phyloP scores from a whole-genome alignment of 768 basidiomycete genomes.

The Hysterangium stoloniferum region DNA sequence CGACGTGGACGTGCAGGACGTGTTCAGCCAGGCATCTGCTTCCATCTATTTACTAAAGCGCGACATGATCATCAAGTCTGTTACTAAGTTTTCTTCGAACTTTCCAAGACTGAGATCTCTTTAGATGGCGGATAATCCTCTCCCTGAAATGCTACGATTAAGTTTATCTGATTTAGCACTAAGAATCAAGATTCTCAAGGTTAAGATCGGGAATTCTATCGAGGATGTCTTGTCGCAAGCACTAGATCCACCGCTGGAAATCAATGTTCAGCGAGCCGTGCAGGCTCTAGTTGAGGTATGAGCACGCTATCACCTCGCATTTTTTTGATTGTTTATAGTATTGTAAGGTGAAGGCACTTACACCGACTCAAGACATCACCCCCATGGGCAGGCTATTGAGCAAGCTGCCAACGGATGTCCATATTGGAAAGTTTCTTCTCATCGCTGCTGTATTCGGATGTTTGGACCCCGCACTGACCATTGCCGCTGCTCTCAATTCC shows the following conservation, averaged over 20 bases:
- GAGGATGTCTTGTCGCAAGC: constrained; percentile 86
- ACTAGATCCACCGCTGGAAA: constrained; percentile 77
- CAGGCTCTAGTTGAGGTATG: constrained; percentile 80
- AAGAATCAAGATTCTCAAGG: constrained; percentile 89
- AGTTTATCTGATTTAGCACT: constrained; percentile 88
- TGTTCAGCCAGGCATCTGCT: constrained; percentile 82
- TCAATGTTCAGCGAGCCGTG: constrained; percentile 88
- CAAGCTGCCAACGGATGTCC: constrained; percentile 91
- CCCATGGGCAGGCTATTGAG: constrained; percentile 87
- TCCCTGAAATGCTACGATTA: constrained; percentile 92
- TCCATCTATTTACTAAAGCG: constrained; percentile 89
- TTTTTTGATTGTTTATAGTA: constrained; percentile 8
- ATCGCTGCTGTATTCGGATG: constrained; percentile 80
- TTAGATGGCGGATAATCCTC: constrained; percentile 82
- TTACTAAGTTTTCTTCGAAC: constrained; percentile 19
- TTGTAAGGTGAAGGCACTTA: constrained; percentile 74
- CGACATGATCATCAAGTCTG: constrained; percentile 71
- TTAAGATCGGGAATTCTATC: constrained; percentile 76
- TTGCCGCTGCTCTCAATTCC: constrained; percentile 85
- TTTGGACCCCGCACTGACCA: constrained; percentile 92
- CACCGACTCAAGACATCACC: constrained; percentile 81
- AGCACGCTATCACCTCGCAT: background rate
- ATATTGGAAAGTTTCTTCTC: constrained; percentile 89
- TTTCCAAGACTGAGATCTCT: background rate
- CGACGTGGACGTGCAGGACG: constrained; percentile 87